Evolutionary conservation across 2,329 filamentous ascomycete genomes (phyloP), one percentile per base, ranked within the genome.

Genomic region (Xylaria hypoxylon): DNA sequence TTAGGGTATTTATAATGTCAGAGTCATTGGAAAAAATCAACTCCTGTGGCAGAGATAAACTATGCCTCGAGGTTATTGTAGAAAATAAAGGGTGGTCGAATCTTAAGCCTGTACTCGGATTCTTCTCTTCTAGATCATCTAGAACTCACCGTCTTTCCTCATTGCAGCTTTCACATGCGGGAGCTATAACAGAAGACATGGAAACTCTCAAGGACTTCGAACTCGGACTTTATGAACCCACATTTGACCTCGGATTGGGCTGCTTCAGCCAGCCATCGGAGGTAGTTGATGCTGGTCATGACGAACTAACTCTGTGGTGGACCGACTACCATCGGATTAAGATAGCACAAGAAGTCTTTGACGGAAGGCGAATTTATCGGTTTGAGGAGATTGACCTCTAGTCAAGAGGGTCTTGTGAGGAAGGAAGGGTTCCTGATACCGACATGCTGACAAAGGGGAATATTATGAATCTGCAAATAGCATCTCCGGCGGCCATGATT

Each of bases 241-340:
- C 51, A 1, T 70, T 67, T 10, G 72, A 74, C 42, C 70, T 59
- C n/a, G 70, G 69, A 5, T 47, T 72, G 11, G 69, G 68, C 7
- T 68, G 67, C 31, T 70, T 73, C 40, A 63, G 62, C 8, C 58
- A 68, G 24, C 19, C 63, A 13, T 52, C 42, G 1, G 67, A 67
- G 38, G 17, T 69, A 6, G 68, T 66, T 19, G 67, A 70, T 13
- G 22, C 19, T 19, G n/a, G 24, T 13, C 15, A 17, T 17, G 40
- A 51, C 11, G 65, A 68, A n/a, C n/a, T 22, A 19, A 24, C 22
- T 7, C 33, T 51, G 38, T 45, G 33, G 56, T 51, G 35, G 22
- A 24, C 51, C 52, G 66, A 67, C 13, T 56, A 58, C 5, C 2
- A 51, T 38, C 67, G 64, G 45, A 45, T 61, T 8, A 59, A 55